Evolutionary conservation across 2,329 filamentous ascomycete species (phyloP).

Genomic region (Ramularia endophylla): DNA sequence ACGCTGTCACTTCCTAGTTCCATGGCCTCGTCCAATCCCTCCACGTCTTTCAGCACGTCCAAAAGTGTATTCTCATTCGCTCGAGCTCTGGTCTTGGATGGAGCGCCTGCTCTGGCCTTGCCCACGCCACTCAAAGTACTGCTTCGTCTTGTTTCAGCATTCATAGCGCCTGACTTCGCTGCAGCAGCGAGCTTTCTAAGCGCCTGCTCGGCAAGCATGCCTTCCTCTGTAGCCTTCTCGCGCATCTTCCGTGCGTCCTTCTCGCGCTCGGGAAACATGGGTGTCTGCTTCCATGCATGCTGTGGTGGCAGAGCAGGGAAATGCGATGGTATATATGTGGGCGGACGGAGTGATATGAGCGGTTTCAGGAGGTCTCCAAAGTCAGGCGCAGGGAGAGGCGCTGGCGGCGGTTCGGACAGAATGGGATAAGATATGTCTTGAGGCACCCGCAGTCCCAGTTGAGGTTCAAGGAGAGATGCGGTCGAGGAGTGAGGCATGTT

Average conservation of each 20-base stretch:
- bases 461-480: constrained; percentile 35
- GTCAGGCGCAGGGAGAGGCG: constrained; percentile 36
- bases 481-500: constrained; percentile 29
- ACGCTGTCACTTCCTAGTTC: constrained; percentile 23
- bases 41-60: constrained; percentile 42
- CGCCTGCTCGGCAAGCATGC: constrained; percentile 59
- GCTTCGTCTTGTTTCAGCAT: constrained; percentile 38
- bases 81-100: constrained; percentile 22
- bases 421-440: constrained; percentile 31
- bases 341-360: constrained; percentile 44
- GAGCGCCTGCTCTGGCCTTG: constrained; percentile 16
- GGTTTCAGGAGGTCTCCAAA: constrained; percentile 47
- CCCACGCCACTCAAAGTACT: constrained; percentile 23
- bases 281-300: constrained; percentile 58
- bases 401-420: constrained; percentile 37
- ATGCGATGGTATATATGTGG: constrained; percentile 52
- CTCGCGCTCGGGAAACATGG: constrained; percentile 54
- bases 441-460: constrained; percentile 35
- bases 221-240: constrained; percentile 60
- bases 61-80: constrained; percentile 49
- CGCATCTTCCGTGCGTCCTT: constrained; percentile 49
- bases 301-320: constrained; percentile 58
- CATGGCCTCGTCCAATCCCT: constrained; percentile 31
- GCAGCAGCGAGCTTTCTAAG: constrained; percentile 53
- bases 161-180: constrained; percentile 44